phyloP scores from a whole-genome alignment of 2,329 filamentous ascomycete genomes.

The Diaporthe batatas region DNA sequence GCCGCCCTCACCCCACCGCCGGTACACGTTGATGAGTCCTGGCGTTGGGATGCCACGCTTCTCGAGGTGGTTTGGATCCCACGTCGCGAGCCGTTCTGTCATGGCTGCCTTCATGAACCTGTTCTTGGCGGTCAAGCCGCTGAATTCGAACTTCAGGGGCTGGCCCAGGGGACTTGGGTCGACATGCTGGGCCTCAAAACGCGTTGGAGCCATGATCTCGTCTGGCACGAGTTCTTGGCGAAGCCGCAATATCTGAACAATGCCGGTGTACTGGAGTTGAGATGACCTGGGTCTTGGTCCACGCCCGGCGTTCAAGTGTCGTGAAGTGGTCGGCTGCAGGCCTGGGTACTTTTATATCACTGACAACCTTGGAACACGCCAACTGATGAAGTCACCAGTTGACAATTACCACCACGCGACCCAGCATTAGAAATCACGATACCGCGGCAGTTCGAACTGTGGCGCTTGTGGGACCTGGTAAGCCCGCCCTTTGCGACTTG shows the following conservation, averaged over 20 bases:
- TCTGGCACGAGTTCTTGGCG: not conserved
- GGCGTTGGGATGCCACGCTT: constrained; percentile 59
- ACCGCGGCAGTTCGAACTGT: constrained; percentile 3
- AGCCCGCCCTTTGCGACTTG: constrained; percentile 14
- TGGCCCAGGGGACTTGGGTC: constrained; percentile 55
- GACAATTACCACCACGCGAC: constrained; percentile 7
- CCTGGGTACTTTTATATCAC: not conserved
- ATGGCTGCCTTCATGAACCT: constrained; percentile 77
- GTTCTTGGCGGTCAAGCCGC: constrained; percentile 69
- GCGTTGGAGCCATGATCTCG: constrained; percentile 34
- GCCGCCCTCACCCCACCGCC: constrained; percentile 70
- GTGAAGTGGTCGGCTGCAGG: no score
- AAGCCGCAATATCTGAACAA: not conserved
- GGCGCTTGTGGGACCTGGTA: constrained; percentile 26
- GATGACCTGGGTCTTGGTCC: no score
- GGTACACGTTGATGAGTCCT: constrained; percentile 67
- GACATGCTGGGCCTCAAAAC: constrained; percentile 41
- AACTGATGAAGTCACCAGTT: constrained; percentile 25
- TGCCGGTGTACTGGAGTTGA: no score
- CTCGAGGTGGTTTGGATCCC: constrained; percentile 65
- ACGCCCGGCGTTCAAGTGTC: no score
- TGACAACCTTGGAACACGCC: not conserved
- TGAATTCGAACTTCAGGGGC: constrained; percentile 64
- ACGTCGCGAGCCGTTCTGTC: constrained; percentile 74
- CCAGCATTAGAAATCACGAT: constrained; percentile 19